These are phyloP conservation scores for Psophocarpus tetragonolobus DNA, from an alignment of 306 rosid species.

Conservation along the genomic window DNA sequence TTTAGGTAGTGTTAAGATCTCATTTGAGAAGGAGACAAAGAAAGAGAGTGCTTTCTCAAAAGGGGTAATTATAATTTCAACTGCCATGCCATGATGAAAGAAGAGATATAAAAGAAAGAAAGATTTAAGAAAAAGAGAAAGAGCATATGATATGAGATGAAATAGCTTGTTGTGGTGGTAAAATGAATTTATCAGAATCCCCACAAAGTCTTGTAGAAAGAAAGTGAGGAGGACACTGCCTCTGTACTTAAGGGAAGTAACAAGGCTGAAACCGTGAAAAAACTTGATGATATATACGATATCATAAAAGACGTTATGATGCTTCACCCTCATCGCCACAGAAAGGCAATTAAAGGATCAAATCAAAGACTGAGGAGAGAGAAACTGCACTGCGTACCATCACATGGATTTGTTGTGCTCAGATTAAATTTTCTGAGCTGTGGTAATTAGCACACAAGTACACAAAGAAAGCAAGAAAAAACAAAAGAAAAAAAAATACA, in stretches of 20 bases:
- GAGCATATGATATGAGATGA: not conserved
- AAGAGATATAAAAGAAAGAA: not conserved
- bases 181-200: slow-evolving; percentile 5
- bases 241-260: slow-evolving; percentile 46
- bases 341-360: slow-evolving; percentile 29
- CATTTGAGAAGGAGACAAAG: slow-evolving; percentile 29
- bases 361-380: slow-evolving; percentile 30
- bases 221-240: slow-evolving; percentile 43
- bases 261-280: slow-evolving; percentile 42
- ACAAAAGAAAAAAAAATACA: not conserved
- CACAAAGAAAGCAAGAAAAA: not conserved
- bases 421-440: slow-evolving; percentile 18
- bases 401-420: slow-evolving; percentile 31
- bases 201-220: slow-evolving; percentile 40
- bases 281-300: slow-evolving; percentile 28
- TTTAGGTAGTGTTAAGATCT: slow-evolving; percentile 21
- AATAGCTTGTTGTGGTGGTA: not conserved
- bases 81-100: slow-evolving; percentile 36
- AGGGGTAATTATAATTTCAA: slow-evolving; percentile 30
- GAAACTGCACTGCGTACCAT: slow-evolving; percentile 31
- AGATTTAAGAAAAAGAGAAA: not conserved
- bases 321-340: slow-evolving; percentile 29
- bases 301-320: slow-evolving; percentile 29
- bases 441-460: slow-evolving; percentile 7
- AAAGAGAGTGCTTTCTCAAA: slow-evolving; percentile 37